Evolutionary conservation across 306 rosid species (phyloP), one percentile per base, ranked within the genome.

Genomic region (Quercus robur): DNA sequence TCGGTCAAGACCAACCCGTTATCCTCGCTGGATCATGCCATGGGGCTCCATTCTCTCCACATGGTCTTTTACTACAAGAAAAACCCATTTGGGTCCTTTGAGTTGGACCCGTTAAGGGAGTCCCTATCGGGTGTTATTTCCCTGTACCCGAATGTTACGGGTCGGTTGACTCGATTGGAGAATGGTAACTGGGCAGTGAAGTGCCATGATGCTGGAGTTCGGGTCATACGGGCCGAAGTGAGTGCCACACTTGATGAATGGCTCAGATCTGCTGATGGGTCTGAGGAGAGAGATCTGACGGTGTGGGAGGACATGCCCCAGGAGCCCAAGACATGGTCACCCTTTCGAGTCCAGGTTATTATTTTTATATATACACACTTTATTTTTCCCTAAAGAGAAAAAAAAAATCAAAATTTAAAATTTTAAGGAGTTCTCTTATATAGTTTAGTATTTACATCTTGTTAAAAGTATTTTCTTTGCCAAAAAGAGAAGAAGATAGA

Each of bases 141-240:
- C 0, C 1, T 81, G n/a, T 85, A 90, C 81, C 97, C 97, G 13
- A 78, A 73, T 0, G 69, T 88, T 8, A 90, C 93, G 44, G 98
- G 97, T 35, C 83, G 98, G 84, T 67, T 93, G 77, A 58, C 52
- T 41, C 80, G 78, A 33, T 77, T 51, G 23, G 68, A 18, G 9
- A 79, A 83, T 15, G 89, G 94, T 4, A 84, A 82, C 3, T 91
- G 93, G 94, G 85, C 68, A 30, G 90, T 90, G 12, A 79, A 33
- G 51, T 89, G 86, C 31, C 91, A 87, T 64, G 98, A 93, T 21
- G 90, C 98, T 0, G 98, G 98, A 0, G 83, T 93, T 61, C 81
- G 98, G 70, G 78, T 83, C 71, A 58, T 77, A 0, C 82, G 58
- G 83, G 88, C 94, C 56, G 75, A 21, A 21, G 97, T 93, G 38